Conservation (phyloP, 352 stramenopile species). For the Globisporangium camurandrum region DNA sequence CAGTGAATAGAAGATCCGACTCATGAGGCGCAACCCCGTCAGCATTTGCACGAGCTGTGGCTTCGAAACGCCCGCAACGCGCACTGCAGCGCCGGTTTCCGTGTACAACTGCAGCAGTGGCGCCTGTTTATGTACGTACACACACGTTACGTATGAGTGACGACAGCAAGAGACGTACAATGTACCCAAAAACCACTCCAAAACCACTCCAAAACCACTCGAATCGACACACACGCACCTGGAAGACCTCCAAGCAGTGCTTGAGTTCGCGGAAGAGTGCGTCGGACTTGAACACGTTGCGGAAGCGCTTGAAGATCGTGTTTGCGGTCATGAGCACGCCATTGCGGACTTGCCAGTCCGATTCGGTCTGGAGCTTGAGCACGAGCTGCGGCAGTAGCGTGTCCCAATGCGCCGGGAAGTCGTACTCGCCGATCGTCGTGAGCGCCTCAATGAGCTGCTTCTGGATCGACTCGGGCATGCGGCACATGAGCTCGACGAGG, state of each 20-base stretch:
- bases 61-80: constrained; percentile 23
- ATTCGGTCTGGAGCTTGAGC: constrained; percentile 83
- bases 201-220: too few relatives aligned
- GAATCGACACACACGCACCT: constrained; percentile 44
- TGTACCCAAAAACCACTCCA: too few relatives aligned
- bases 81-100: constrained; percentile 49
- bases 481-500: constrained; percentile 98
- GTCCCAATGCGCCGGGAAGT: constrained; percentile 97
- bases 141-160: neutral
- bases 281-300: constrained; percentile 96
- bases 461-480: constrained; percentile 89
- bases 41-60: constrained; percentile 69
- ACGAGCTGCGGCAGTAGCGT: constrained; percentile 93
- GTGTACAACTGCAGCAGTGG: constrained; percentile 74
- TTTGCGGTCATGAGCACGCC: constrained; percentile 97
- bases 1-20: constrained; percentile 97
- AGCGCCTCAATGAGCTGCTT: constrained; percentile 96
- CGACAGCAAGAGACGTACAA: too few relatives aligned
- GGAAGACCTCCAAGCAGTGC: constrained; percentile 92
- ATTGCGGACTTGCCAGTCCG: constrained; percentile 90
- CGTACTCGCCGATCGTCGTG: constrained; percentile 93
- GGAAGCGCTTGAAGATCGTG: constrained; percentile 97
- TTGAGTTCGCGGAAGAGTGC: constrained; percentile 93
- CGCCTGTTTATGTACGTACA: constrained; percentile 17
- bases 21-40: constrained; percentile 86